phyloP scores from a whole-genome alignment of 129 eudicot genomes.

The Flaveria robusta region DNA sequence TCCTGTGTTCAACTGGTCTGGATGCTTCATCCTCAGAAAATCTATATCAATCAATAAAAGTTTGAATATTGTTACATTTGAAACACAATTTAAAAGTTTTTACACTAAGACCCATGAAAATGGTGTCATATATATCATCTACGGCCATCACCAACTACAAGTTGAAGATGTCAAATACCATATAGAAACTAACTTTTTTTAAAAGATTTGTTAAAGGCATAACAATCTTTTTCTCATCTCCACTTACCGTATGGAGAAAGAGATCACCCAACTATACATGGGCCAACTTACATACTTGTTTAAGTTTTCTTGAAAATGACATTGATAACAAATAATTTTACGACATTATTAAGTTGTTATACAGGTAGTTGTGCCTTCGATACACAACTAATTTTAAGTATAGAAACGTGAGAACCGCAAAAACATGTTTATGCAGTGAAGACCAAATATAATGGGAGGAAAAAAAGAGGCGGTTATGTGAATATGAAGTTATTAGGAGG shows the following conservation, averaged over 20 bases:
- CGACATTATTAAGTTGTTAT: neutral
- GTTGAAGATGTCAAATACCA: neutral
- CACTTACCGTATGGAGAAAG: slow-evolving; percentile 10
- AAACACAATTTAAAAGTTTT: neutral
- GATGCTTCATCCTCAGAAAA: slow-evolving; percentile 70
- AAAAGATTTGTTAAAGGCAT: neutral
- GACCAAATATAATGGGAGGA: neutral
- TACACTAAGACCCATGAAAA: neutral
- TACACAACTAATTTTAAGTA: neutral
- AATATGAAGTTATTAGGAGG: neutral
- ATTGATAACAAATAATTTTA: neutral
- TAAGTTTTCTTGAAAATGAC: slow-evolving; percentile 8
- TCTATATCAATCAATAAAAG: slow-evolving; percentile 41
- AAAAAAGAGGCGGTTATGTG: neutral
- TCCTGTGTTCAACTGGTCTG: slow-evolving; percentile 41
- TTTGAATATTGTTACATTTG: neutral
- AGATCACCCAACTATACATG: slow-evolving; percentile 9
- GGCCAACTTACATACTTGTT: slow-evolving; percentile 13
- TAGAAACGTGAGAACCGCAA: neutral
- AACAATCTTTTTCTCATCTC: slow-evolving; percentile 23
- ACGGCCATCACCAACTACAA: slow-evolving; percentile 11
- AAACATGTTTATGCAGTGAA: neutral
- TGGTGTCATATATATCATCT: slow-evolving; percentile 9
- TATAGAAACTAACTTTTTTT: neutral
- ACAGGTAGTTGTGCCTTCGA: neutral